Evolutionary conservation across 139 green algal species (phyloP).

Genomic region (Volvox africanus): DNA sequence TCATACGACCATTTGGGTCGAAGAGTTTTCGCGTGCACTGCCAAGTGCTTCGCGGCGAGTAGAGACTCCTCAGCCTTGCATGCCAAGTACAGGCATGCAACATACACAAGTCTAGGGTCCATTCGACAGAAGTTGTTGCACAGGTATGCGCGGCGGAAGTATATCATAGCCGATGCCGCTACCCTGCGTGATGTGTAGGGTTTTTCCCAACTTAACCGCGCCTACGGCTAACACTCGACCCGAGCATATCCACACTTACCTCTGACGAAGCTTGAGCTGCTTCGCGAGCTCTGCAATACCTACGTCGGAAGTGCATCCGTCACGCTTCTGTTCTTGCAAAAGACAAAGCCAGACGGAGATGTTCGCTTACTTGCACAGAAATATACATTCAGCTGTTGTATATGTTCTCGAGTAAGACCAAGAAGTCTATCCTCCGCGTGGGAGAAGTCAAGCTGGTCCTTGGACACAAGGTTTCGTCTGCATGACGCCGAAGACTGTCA

Average conservation of each 20-base stretch:
- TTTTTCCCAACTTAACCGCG: background rate
- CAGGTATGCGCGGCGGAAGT: slow-evolving; percentile 78
- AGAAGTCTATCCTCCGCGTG: slow-evolving; percentile 59
- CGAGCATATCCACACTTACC: slow-evolving; percentile 6
- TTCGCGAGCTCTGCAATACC: slow-evolving; percentile 71
- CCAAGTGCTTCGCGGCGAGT: slow-evolving; percentile 78
- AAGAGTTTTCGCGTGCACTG: slow-evolving; percentile 63
- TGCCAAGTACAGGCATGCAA: slow-evolving; percentile 84
- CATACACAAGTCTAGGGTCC: slow-evolving; percentile 79
- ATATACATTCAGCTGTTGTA: slow-evolving; percentile 70
- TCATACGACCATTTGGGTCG: slow-evolving; percentile 60
- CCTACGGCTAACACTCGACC: background rate
- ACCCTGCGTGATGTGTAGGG: slow-evolving; percentile 50
- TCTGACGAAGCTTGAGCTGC: slow-evolving; percentile 57
- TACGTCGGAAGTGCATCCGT: slow-evolving; percentile 29
- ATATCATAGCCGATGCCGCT: slow-evolving; percentile 70
- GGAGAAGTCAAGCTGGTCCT: slow-evolving; percentile 52
- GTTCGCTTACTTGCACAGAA: slow-evolving; percentile 64
- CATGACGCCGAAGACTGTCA: background rate
- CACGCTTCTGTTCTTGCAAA: too few species aligned
- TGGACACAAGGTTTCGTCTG: slow-evolving; percentile 63
- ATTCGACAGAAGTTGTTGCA: slow-evolving; percentile 58
- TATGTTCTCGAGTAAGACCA: slow-evolving; percentile 65
- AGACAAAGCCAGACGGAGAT: too few species aligned
- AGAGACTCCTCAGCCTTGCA: slow-evolving; percentile 85